A percentile compares a stretch with the other conserved stretches of the same genome.
phyloP scores from a whole-genome alignment of 2,329 filamentous ascomycete genomes.

The Lachnellula hyalina region DNA sequence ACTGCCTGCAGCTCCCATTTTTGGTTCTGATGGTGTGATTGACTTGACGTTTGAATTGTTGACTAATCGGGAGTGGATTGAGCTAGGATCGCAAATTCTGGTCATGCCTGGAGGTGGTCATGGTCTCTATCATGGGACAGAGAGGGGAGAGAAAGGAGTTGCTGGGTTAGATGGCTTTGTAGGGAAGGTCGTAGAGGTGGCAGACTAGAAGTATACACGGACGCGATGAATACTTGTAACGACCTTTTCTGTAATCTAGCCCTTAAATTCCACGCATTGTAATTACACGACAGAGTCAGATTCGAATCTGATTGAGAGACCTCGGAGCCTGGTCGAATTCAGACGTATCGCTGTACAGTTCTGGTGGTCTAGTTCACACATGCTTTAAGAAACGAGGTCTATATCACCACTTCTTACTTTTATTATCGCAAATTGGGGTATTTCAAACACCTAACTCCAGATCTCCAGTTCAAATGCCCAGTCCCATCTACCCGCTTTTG shows the following conservation, averaged over 20 bases:
- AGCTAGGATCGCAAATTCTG: conserved; percentile 64
- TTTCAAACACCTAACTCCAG: neutral
- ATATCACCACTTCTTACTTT: neutral
- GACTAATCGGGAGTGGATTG: conserved; percentile 66
- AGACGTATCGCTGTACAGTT: neutral
- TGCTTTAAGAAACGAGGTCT: neutral
- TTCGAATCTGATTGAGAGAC: too few relatives aligned
- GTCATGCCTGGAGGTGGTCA: conserved; percentile 67
- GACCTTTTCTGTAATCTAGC: too few relatives aligned
- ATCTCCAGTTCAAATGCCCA: neutral
- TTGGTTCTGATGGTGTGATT: conserved; percentile 34
- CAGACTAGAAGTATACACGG: conserved; percentile 38
- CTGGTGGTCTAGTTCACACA: neutral
- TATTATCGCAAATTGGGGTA: neutral
- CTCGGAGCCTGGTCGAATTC: too few relatives aligned
- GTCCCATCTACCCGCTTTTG: neutral
- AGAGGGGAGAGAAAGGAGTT: conserved; percentile 46
- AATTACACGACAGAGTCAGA: too few relatives aligned
- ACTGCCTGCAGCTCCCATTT: conserved; percentile 27
- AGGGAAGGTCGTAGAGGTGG: conserved; percentile 59
- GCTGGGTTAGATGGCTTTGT: conserved; percentile 67
- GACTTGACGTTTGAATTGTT: conserved; percentile 64
- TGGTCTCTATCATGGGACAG: conserved; percentile 50
- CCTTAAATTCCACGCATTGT: too few relatives aligned
- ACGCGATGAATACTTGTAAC: too few relatives aligned